Evolutionary conservation across 306 rosid genomes (phyloP).

Genomic region (Astragalus membranaceus): DNA sequence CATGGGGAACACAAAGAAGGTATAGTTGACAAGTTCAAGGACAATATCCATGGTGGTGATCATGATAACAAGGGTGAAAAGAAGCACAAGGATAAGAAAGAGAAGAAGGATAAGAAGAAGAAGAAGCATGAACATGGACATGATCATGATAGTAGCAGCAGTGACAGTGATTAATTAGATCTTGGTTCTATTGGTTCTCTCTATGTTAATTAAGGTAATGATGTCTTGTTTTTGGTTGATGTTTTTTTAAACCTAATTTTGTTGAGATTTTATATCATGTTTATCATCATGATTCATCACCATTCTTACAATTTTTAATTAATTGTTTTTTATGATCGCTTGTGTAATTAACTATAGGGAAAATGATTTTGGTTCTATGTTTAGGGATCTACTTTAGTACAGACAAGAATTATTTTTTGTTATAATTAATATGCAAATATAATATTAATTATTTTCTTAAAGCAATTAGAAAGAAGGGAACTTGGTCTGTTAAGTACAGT

Average conservation of each 20-base stretch:
- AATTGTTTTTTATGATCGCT: too few species aligned
- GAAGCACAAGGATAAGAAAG: neutral
- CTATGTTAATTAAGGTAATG: neutral
- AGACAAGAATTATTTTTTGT: too few species aligned
- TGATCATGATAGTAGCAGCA: conserved; percentile 2
- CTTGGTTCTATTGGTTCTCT: neutral
- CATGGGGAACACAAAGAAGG: conserved; percentile 1
- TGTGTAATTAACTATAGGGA: too few species aligned
- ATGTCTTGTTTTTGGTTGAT: neutral
- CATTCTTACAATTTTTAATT: too few species aligned
- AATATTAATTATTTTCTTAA: too few species aligned
- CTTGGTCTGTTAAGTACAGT: too few species aligned
- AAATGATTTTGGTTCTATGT: too few species aligned
- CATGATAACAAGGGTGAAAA: conserved; percentile 1
- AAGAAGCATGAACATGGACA: neutral
- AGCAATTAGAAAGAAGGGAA: too few species aligned
- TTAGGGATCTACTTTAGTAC: too few species aligned
- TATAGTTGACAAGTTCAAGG: neutral
- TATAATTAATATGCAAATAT: too few species aligned
- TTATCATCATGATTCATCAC: too few species aligned
- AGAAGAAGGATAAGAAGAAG: neutral
- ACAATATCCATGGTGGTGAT: conserved; percentile 7
- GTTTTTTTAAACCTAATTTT: neutral
- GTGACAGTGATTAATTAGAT: conserved; percentile 12
- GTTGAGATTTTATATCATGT: too few species aligned